Evolutionary conservation across 2,329 filamentous ascomycete species (phyloP), one percentile per base, ranked within the genome.

Genomic region (Penicillium hordei): DNA sequence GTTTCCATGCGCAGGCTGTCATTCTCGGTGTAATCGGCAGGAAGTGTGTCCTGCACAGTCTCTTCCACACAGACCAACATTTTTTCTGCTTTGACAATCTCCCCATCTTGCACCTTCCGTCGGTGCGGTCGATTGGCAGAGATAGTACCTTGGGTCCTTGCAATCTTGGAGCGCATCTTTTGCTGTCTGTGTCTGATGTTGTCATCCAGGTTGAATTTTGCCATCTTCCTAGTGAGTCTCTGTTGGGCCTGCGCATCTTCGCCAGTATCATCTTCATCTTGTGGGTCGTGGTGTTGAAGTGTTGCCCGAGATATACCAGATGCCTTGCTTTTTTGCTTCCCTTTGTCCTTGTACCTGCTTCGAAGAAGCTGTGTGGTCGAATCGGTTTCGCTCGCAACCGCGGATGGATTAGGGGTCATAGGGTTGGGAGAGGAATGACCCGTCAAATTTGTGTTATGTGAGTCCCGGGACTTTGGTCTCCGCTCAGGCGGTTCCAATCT

Each of bases 31-130:
- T 84, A 89, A 57, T 88, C 84, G 7, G 82, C 79, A 0, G 84
- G 81, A 9, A 87, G 72, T 4, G 81, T 64, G n/a, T 74, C 76
- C 61, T 81, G 79, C 40, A 77, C 66, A 7, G 77, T 80, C 40
- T 78, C 77, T 64, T 87, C 86, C 25, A 87, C 79, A 23, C 84
- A 80, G 21, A 89, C 82, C 23, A 89, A 80, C 86, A 89, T 89
- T 58, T 82, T 84, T 67, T 88, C 86, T 72, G 86, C 86, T 70
- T 88, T 88, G 57, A 89, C 76, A 51, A 89, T 83, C 60, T 87
- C 81, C 5, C 86, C 86, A 63, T 86, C 81, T 52, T 78, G 74
- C 25, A 78, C 68, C 25, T 79, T 73, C 31, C 69, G 70, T 50
- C 75, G 70, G 48, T 68, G 70, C 9, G 72, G 68, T 42, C 70